Base-by-base conservation (phyloP, 2,329 filamentous ascomycete species). In the Colletotrichum costaricense region DNA sequence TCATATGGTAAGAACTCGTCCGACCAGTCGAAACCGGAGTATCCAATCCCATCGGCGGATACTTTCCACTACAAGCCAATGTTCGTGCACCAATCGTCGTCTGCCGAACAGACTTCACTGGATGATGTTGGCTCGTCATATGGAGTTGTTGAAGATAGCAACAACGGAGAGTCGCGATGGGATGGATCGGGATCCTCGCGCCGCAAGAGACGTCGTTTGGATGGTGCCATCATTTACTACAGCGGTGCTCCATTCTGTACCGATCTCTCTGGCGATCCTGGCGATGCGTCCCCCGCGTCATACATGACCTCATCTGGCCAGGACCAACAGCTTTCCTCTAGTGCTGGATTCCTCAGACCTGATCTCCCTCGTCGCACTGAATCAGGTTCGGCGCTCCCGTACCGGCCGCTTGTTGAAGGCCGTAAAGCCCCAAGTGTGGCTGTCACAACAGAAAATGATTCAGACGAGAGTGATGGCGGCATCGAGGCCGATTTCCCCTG, bases 171-270 rank as follows among this genome's bases (percentile, higher is more conserved):
- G 19, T 89, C 88, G 0, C 80, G 83, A 62, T 87, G 84, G 83
- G 84, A 86, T 74, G 85, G 84, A 77, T 89, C 84, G 75, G 89
- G 79, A 75, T 85, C 79, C 59, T 87, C 82, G 69, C 83, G 78
- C 80, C 86, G 83, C 75, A 87, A 84, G 75, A 90, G 88, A 80
- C 88, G 88, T 30, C 88, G 86, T 0, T 87, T 91, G 14, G 91
- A 93, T 72, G 94, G 94, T 9, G 91, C 93, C 1, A 93, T 97
- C 76, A 95, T 96, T 22, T 97, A 95, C 79, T 97, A 96, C 80
- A 94, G 89, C 73, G 93, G 93, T 30, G 93, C 93, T 1, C 90
- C 90, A 0, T 97, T 97, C 80, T 97, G 92, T 80, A 95, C 92
- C 1, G 95, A 97, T 80, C 83, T 97, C 4, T 94, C 92, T 19